Conservation (phyloP, 2,329 filamentous ascomycete species). For the Daldinia eschscholtzii region DNA sequence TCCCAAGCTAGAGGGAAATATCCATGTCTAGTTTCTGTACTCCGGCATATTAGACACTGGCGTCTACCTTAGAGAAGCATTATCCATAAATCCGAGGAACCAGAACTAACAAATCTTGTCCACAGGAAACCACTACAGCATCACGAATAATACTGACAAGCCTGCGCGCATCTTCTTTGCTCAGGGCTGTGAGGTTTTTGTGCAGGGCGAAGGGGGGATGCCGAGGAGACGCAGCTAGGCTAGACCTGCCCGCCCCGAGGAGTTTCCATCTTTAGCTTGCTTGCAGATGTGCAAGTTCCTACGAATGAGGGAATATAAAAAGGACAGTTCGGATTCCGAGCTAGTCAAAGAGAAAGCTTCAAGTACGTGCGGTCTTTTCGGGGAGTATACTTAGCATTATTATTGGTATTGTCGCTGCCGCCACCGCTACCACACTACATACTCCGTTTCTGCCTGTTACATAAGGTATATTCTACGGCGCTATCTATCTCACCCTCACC, state of each 20-base stretch:
- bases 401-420: background rate
- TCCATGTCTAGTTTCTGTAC: too few species aligned
- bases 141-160: constrained; percentile 80
- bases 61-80: background rate
- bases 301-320: background rate
- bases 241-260: background rate
- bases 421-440: background rate
- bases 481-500: background rate
- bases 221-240: constrained; percentile 23
- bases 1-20: background rate
- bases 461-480: background rate
- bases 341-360: background rate
- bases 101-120: constrained; percentile 1
- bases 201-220: constrained; percentile 45
- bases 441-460: background rate
- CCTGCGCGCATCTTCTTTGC: constrained; percentile 90
- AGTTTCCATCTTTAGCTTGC: background rate
- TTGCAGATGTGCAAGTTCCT: background rate
- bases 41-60: too few species aligned
- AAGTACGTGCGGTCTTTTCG: background rate
- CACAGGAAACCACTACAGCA: constrained; percentile 92
- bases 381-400: background rate
- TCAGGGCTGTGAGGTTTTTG: constrained; percentile 77
- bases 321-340: background rate
- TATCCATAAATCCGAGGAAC: background rate